phyloP scores from a whole-genome alignment of 352 stramenopile species.

The Phytophthora capsici region DNA sequence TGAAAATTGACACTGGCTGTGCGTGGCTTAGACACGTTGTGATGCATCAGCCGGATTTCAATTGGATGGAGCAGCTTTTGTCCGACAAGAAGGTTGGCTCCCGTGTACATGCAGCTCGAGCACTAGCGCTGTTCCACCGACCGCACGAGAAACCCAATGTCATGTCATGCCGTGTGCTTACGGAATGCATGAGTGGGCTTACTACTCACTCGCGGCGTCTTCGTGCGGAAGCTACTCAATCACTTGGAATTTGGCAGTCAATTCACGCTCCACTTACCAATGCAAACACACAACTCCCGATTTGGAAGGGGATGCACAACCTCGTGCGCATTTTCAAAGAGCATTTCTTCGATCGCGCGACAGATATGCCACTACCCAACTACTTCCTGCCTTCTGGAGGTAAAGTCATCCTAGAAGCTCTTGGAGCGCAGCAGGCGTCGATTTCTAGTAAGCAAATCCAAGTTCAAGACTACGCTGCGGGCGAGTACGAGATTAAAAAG shows the following conservation, averaged over 20 bases:
- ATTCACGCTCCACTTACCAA: constrained; percentile 86
- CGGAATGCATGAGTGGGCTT: constrained; percentile 85
- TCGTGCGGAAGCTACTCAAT: constrained; percentile 75
- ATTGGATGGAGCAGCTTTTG: constrained; percentile 89
- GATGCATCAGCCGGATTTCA: constrained; percentile 89
- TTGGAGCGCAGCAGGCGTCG: constrained; percentile 81
- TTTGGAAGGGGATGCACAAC: constrained; percentile 90
- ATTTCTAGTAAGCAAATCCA: constrained; percentile 89
- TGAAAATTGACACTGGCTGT: constrained; percentile 84
- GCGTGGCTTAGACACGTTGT: constrained; percentile 84
- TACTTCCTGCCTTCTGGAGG: constrained; percentile 87
- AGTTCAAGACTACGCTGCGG: constrained; percentile 84
- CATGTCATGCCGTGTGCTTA: constrained; percentile 86
- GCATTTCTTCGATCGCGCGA: constrained; percentile 83
- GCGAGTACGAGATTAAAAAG: constrained; percentile 91
- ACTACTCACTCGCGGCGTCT: constrained; percentile 82
- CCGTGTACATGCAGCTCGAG: constrained; percentile 78
- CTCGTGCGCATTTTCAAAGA: constrained; percentile 91
- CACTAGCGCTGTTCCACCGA: constrained; percentile 77
- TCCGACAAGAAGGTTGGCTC: constrained; percentile 87
- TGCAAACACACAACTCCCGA: constrained; percentile 78
- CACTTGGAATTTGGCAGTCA: constrained; percentile 85
- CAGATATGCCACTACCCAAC: constrained; percentile 88
- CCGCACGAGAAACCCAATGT: constrained; percentile 88
- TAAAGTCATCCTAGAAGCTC: constrained; percentile 80